Conservation (phyloP, 371 early-diverging fungal genomes). For the Synchytrium microbalum region DNA sequence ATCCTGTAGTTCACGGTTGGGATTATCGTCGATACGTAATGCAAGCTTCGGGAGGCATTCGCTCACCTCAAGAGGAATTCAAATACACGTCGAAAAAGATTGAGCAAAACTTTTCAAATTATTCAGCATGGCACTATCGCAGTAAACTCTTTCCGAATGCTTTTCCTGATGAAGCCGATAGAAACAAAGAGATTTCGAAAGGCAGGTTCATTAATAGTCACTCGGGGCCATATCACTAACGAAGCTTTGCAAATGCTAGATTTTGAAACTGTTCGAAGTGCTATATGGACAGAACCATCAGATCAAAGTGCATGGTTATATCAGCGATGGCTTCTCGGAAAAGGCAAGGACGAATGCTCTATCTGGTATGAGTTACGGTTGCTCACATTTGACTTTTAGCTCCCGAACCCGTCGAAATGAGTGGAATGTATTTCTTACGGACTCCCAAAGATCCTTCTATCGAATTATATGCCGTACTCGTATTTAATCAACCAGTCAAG, state of each 20-base stretch:
- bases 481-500: constrained; percentile 13
- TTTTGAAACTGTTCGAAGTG: constrained; percentile 72
- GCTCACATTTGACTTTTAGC: background rate
- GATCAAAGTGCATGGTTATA: constrained; percentile 96
- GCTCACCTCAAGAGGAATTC: constrained; percentile 53
- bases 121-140: constrained; percentile 95
- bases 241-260: constrained; percentile 36
- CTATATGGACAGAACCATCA: constrained; percentile 91
- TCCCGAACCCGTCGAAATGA: constrained; percentile 5
- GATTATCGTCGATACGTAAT: constrained; percentile 81
- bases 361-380: background rate
- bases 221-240: background rate
- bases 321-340: constrained; percentile 77
- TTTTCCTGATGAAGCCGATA: constrained; percentile 23
- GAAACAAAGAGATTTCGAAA: constrained; percentile 14
- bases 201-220: constrained; percentile 11
- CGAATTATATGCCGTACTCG: constrained; percentile 8
- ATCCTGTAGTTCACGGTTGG: constrained; percentile 86
- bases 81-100: constrained; percentile 81
- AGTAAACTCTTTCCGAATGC: constrained; percentile 66
- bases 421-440: constrained; percentile 1
- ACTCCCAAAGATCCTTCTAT: background rate
- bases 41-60: constrained; percentile 28
- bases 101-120: constrained; percentile 83
- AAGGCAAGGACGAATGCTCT: constrained; percentile 31